Evolutionary conservation across 2,329 filamentous ascomycete species (phyloP), one percentile per base, ranked within the genome.

Genomic region (Aspergillus sp.): DNA sequence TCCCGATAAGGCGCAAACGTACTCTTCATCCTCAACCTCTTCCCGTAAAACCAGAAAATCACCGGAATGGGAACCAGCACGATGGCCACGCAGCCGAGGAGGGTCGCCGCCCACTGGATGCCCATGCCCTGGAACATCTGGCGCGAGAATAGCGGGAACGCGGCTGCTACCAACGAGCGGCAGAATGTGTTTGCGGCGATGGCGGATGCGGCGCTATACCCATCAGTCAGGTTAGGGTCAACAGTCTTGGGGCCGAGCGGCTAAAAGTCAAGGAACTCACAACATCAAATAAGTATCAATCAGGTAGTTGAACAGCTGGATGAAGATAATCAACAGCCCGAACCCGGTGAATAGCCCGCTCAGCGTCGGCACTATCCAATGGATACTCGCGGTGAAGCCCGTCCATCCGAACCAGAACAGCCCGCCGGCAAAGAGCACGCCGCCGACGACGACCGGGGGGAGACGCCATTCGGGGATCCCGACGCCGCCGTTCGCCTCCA

Each of bases 371-470:
- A 53, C 58, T 13, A 60, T 59, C 61, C 61, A 65, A 20, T 51
- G 44, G 13, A 71, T 54, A 2, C 47, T 53, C 7, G 35, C 37
- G 17, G 47, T 63, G 49, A 68, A 71, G 12, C 78, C 80, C 4
- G 77, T 74, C 80, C 80, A 85, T 41, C 80, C 81, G 43, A 85
- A 84, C 79, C 80, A 85, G 60, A 86, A 84, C 17, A 86, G 72
- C 15, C 80, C 80, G 15, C 57, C 65, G 1, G 79, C 67, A 30
- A 68, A 72, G 3, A 67, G 48, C 3, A 63, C 58, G 13, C 71
- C 70, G 4, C 71, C 72, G 4, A 67, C 39, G 33, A 75, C 72
- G 15, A 66, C 66, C 3, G 69, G 67, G 0, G 71, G 71, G 1
- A 74, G 52, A 31, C 72, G 66, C 72, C 72, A 76, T 50, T 76